Evolutionary conservation across 768 basidiomycete species (phyloP).

Genomic region (Tricholoma flavovirens): DNA sequence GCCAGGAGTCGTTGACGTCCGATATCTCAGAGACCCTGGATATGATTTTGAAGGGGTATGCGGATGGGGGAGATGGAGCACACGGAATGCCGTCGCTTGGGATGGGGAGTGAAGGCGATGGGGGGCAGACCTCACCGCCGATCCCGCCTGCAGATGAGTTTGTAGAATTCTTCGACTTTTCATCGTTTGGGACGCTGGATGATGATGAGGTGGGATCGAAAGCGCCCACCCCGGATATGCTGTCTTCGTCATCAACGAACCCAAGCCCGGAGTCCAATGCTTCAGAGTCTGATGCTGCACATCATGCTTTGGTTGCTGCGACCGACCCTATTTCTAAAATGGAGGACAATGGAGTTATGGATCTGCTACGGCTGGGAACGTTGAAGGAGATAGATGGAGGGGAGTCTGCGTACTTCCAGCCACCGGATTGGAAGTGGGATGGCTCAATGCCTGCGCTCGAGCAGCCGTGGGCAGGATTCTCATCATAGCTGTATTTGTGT

Average conservation of each 20-base stretch:
- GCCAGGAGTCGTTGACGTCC: slow-evolving; percentile 35
- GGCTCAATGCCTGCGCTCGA: slow-evolving; percentile 58
- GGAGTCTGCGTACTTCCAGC: slow-evolving; percentile 62
- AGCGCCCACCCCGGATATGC: slow-evolving; percentile 69
- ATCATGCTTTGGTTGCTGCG: slow-evolving; percentile 35
- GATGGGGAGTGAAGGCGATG: slow-evolving; percentile 27
- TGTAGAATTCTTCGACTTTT: slow-evolving; percentile 65
- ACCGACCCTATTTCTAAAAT: slow-evolving; percentile 40
- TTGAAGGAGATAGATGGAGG: slow-evolving; percentile 74
- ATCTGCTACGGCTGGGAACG: slow-evolving; percentile 51
- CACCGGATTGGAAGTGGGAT: slow-evolving; percentile 69
- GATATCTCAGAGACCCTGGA: slow-evolving; percentile 59
- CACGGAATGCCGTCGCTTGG: slow-evolving; percentile 29
- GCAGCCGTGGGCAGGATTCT: slow-evolving; percentile 69
- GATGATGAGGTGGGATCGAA: slow-evolving; percentile 60
- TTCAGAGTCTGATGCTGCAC: slow-evolving; percentile 51
- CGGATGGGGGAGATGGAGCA: slow-evolving; percentile 36
- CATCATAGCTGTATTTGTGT: slow-evolving; percentile 34
- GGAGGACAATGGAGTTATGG: slow-evolving; percentile 39
- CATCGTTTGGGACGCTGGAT: slow-evolving; percentile 48
- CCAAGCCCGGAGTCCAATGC: slow-evolving; percentile 67
- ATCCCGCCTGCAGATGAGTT: slow-evolving; percentile 40
- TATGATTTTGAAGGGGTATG: slow-evolving; percentile 55
- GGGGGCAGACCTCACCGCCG: slow-evolving; percentile 9
- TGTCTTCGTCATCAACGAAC: slow-evolving; percentile 66